Evolutionary conservation across 1,284 basidiomycete species (phyloP).

Genomic region (Marasmius oreades): DNA sequence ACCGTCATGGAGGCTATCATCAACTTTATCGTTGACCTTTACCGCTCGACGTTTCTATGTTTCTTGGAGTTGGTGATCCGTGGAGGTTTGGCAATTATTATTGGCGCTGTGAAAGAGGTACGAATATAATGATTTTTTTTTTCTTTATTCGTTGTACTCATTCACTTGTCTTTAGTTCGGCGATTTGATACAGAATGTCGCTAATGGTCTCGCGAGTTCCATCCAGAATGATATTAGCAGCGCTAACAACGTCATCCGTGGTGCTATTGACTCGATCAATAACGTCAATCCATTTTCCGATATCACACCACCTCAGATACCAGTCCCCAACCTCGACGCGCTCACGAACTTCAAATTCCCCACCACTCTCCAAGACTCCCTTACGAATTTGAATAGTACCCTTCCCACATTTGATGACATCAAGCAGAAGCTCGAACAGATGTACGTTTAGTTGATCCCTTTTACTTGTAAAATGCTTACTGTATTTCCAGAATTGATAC

Average conservation of each 20-base stretch:
- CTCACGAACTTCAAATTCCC: slow-evolving; percentile 83
- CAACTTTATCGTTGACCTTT: slow-evolving; percentile 89
- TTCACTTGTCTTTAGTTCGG: slow-evolving; percentile 65
- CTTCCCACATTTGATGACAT: slow-evolving; percentile 80
- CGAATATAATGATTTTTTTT: slow-evolving; percentile 24
- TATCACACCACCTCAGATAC: slow-evolving; percentile 66
- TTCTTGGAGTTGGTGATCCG: slow-evolving; percentile 88
- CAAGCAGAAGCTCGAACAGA: slow-evolving; percentile 60
- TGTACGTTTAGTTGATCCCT: slow-evolving; percentile 52
- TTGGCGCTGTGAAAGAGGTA: slow-evolving; percentile 79
- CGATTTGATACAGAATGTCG: slow-evolving; percentile 56
- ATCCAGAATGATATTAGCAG: slow-evolving; percentile 71
- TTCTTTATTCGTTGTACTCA: too few relatives aligned
- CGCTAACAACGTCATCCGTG: slow-evolving; percentile 69
- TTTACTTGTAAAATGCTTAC: background rate
- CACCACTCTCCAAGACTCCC: slow-evolving; percentile 68
- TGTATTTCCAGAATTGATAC: slow-evolving; percentile 60
- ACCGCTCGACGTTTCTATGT: slow-evolving; percentile 89
- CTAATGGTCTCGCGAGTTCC: slow-evolving; percentile 55
- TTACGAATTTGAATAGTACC: slow-evolving; percentile 75
- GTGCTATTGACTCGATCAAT: slow-evolving; percentile 66
- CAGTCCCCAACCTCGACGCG: slow-evolving; percentile 65
- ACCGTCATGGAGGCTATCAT: slow-evolving; percentile 85
- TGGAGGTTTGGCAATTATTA: slow-evolving; percentile 77
- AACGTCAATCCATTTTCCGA: slow-evolving; percentile 66